phyloP scores from a whole-genome alignment of 371 early-diverging fungal species.

The Mucor velutinosus region DNA sequence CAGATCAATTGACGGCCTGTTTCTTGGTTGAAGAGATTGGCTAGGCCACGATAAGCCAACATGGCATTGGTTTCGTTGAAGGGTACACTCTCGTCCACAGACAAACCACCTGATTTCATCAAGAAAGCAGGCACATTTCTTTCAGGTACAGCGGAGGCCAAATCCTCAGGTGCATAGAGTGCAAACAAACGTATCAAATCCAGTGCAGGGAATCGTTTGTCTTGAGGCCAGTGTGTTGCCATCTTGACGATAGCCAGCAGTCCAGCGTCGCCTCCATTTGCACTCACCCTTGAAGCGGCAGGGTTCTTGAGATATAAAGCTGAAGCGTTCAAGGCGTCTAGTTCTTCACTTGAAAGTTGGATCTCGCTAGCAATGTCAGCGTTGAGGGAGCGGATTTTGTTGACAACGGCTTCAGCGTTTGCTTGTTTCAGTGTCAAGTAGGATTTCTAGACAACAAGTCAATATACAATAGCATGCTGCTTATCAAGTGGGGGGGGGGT shows the following conservation, averaged over 20 bases:
- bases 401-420: constrained; percentile 71
- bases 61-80: constrained; percentile 63
- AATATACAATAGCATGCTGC: neutral
- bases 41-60: constrained; percentile 66
- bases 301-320: constrained; percentile 47
- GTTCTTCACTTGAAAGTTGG: constrained; percentile 37
- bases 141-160: constrained; percentile 22
- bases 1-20: constrained; percentile 48
- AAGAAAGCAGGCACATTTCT: constrained; percentile 35
- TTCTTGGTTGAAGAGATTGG: constrained; percentile 59
- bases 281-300: neutral
- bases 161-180: constrained; percentile 48
- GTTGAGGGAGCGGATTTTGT: constrained; percentile 76
- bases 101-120: constrained; percentile 28
- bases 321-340: constrained; percentile 37
- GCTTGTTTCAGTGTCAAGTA: constrained; percentile 72
- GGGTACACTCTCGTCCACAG: neutral
- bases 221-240: constrained; percentile 61
- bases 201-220: constrained; percentile 80
- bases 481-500: too few species aligned
- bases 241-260: constrained; percentile 41
- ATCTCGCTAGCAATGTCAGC: constrained; percentile 17
- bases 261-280: constrained; percentile 23
- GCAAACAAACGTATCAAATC: constrained; percentile 81
- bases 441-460: constrained; percentile 30